Evolutionary conservation across 805 yeast species (phyloP), one percentile per base, ranked within the genome.

Genomic region (Spathaspora sp.): DNA sequence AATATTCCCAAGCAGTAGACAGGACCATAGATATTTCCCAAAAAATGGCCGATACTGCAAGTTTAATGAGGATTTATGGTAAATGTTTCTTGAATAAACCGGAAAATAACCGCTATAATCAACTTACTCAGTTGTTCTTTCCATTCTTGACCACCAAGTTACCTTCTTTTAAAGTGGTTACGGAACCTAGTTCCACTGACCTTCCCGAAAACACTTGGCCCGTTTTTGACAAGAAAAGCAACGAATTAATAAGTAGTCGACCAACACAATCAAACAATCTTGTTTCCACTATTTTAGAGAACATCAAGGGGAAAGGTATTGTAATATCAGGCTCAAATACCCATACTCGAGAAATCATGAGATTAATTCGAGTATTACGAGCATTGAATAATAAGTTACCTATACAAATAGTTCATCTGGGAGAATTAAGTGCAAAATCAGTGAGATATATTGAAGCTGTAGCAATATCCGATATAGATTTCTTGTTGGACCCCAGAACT

Each of bases 241-340:
- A 26, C 17, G 19, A 48, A 28, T 57, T 61, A n/a, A 39, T 31
- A 29, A 9, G 8, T 49, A 54, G 14, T 49, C 49, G 9, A 47
- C 53, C 17, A 39, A 49, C 2, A 52, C 6, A 23, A 23, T 23
- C 53, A n/a, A 59, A 57, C 1, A 54, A 62, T 44, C 31, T 50
- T 16, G 67, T 80, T 49, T 76, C 78, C 55, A 69, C 77, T 44
- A 62, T 79, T 26, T 75, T 76, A 60, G 51, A 57, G 26, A 50
- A 55, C 40, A 51, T 60, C 42, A 60, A 61, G 42, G 75, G 73
- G 1, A 61, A 51, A 47, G 76, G 76, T 4, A 63, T 71, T 45
- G 74, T 69, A 2, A 49, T 71, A 47, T 63, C 73, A 3, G 58
- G 67, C 5, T 49, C 59, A 1, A 67, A 67, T 45, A 42, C 43